Base-by-base conservation (phyloP, 441 rosid genomes). In the Gossypium gossypioides region DNA sequence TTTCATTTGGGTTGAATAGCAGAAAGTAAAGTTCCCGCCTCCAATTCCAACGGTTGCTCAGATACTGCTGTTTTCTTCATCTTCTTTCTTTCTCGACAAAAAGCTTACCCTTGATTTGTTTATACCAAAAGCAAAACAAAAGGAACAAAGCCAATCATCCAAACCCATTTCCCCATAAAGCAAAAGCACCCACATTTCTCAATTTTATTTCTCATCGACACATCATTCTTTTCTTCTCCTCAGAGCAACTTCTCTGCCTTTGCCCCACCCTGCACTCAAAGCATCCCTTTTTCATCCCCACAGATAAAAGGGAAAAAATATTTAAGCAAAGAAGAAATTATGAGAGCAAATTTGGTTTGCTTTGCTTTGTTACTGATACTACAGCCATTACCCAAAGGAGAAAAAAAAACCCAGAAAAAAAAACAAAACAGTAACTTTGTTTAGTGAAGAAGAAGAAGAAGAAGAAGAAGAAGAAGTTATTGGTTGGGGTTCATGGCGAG, bases 201-300 rank as follows among this genome's bases (percentile, higher is more conserved):
- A 32, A 8, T 13, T 37, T 4, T 16, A 37, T 8, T 37, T 4
- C 2, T 58, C 3, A 5, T 25, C 4, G n/a, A 3, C 18, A 15
- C 42, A 22, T 34, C 72, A 80, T 89, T 86, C 93, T 25, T 90
- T 90, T 57, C 97, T 90, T 87, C 74, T 61, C 63, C 73, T 6
- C 21, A 29, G 88, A 79, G 92, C 82, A 86, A 88, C 57, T 77
- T 60, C 82, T 79, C 84, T 84, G 65, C 80, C 94, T 84, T 79
- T 74, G 66, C 80, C 97, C 87, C 81, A 76, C 86, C 55, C 68
- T 63, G 16, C 90, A 86, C 85, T 81, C 91, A 84, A 88, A 83
- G 97, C 74, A 86, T 90, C 88, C 68, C 60, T 63, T 16, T 71
- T 40, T 72, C 76, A 70, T 44, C 6, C 63, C 62, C 61, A 25